A percentile compares a stretch with the other conserved stretches of the same genome.
These are phyloP conservation scores for Apiotrichum brassicae DNA, from an alignment of 1,284 basidiomycete genomes.

Conservation along the genomic window DNA sequence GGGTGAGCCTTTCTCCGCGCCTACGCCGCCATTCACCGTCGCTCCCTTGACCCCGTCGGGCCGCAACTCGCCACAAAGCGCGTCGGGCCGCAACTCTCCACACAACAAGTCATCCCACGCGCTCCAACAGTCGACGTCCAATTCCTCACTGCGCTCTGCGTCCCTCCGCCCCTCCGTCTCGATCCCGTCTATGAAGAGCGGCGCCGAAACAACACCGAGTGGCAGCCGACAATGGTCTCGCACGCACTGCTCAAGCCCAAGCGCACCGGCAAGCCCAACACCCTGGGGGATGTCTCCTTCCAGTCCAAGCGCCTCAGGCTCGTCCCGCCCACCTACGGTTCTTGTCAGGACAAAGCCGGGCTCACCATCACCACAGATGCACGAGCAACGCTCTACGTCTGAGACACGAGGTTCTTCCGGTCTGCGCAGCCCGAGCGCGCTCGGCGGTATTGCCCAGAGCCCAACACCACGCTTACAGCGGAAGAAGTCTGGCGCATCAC, in stretches of 20 bases:
- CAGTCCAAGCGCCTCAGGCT: background rate
- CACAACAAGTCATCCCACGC: background rate
- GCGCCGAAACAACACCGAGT: background rate
- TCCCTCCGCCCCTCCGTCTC: background rate
- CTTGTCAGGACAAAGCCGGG: background rate
- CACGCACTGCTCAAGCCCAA: constrained; percentile 1
- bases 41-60: background rate
- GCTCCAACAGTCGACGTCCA: background rate
- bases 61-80: background rate
- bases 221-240: background rate
- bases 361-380: background rate
- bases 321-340: background rate
- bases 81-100: too few species aligned
- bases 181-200: background rate
- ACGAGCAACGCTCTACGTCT: background rate
- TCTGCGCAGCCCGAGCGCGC: background rate
- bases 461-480: constrained; percentile 3
- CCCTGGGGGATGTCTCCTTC: background rate
- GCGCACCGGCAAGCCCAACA: background rate
- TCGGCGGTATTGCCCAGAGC: background rate
- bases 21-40: background rate
- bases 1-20: background rate
- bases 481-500: constrained; percentile 22
- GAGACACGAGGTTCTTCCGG: background rate
- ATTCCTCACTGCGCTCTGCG: background rate